Evolutionary conservation across 495 filamentous ascomycete species (phyloP).

Genomic region (Aspergillus saccharolyticus): DNA sequence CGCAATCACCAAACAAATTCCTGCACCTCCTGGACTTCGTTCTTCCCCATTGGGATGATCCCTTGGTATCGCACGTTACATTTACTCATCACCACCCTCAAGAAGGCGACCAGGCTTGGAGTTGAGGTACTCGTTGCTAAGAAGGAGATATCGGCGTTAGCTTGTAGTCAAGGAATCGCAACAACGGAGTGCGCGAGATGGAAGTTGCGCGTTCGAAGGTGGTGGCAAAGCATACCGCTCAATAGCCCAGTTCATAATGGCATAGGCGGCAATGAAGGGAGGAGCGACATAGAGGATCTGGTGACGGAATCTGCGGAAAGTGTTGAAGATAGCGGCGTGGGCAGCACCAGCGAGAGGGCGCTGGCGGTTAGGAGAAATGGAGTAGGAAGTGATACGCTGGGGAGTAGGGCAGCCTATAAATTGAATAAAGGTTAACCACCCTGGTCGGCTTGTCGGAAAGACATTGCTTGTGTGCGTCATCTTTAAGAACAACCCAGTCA

Average conservation of each 20-base stretch:
- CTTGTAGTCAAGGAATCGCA: background rate
- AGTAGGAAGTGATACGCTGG: conserved; percentile 61
- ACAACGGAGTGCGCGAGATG: background rate
- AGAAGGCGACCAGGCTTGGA: conserved; percentile 75
- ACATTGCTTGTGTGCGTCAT: background rate
- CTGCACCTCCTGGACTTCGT: conserved; percentile 10
- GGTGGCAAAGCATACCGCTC: conserved; percentile 56
- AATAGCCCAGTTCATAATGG: conserved; percentile 78
- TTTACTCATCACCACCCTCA: conserved; percentile 39
- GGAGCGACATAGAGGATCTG: conserved; percentile 83
- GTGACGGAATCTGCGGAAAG: conserved; percentile 50
- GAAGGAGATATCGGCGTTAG: conserved; percentile 7
- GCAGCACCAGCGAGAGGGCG: conserved; percentile 57
- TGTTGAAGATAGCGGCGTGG: conserved; percentile 62
- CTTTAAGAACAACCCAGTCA: background rate
- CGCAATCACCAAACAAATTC: conserved; percentile 21
- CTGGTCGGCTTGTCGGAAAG: background rate
- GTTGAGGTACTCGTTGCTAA: conserved; percentile 86
- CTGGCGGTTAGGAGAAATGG: conserved; percentile 61
- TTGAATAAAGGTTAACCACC: conserved; percentile 4
- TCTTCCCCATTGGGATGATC: background rate
- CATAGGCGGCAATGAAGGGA: conserved; percentile 69
- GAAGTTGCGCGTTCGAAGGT: background rate
- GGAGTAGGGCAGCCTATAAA: conserved; percentile 43
- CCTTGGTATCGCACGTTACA: conserved; percentile 4